A percentile compares a stretch with the other conserved stretches of the same genome.
These are phyloP conservation scores for Saturnispora serradocipensis DNA, from an alignment of 805 yeast species.

Conservation along the genomic window DNA sequence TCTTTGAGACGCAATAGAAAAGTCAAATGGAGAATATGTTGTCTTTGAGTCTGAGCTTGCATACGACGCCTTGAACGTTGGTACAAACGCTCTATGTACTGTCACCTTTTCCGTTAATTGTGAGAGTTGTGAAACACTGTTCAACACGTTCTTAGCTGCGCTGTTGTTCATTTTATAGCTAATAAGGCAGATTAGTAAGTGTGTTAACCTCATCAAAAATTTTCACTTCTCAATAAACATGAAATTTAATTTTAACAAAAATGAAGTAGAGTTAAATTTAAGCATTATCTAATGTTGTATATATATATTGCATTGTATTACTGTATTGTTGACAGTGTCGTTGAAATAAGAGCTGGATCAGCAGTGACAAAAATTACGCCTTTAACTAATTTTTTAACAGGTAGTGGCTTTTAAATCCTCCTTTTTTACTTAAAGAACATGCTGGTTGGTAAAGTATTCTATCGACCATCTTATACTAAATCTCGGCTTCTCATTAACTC, in stretches of 20 bases:
- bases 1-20: constrained; percentile 48
- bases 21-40: constrained; percentile 77
- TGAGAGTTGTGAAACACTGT: constrained; percentile 4
- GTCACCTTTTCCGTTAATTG: constrained; percentile 7
- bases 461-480: no score
- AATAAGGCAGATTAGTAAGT: neutral
- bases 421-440: no score
- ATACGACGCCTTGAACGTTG: constrained; percentile 29
- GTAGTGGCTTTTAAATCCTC: no score
- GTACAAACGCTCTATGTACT: constrained; percentile 27
- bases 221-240: neutral
- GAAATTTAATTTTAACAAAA: neutral
- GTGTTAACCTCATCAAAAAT: neutral
- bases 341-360: no score
- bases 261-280: neutral
- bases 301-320: no score
- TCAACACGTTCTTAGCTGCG: constrained; percentile 6
- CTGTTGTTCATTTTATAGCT: neutral
- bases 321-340: no score
- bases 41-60: constrained; percentile 21
- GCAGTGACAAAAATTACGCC: no score
- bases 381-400: no score
- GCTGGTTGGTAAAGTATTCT: no score
- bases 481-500: no score
- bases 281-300: neutral